Conservation (phyloP, 2,329 filamentous ascomycete genomes). For the Furcasterigmium furcatum region DNA sequence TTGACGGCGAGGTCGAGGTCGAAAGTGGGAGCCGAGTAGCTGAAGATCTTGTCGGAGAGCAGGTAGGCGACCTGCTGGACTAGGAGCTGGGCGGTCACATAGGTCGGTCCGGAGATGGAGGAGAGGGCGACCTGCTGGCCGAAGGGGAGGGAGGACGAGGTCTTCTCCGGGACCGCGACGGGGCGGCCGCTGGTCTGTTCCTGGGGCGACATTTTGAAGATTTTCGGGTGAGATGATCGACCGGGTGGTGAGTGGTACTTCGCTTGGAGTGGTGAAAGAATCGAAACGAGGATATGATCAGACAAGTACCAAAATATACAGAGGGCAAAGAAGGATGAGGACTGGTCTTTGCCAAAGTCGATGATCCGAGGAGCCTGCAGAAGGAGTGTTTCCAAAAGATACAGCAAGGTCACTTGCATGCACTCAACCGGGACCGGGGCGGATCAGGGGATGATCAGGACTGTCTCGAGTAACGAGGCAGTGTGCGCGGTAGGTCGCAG, state of each 20-base stretch:
- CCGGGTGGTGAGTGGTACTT: not conserved
- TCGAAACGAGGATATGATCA: not conserved
- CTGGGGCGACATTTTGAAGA: constrained; percentile 23
- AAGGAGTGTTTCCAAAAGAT: constrained; percentile 1
- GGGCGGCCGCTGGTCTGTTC: constrained; percentile 10
- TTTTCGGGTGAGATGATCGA: constrained; percentile 4
- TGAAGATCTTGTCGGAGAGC: constrained; percentile 95
- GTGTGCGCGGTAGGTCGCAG: not conserved
- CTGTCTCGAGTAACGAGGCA: not conserved
- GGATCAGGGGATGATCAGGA: not conserved
- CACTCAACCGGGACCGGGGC: not conserved
- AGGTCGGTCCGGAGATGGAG: constrained; percentile 80
- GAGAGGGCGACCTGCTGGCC: constrained; percentile 51
- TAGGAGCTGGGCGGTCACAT: constrained; percentile 87
- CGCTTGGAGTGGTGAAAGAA: not conserved
- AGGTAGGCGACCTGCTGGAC: constrained; percentile 96
- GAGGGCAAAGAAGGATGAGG: not conserved
- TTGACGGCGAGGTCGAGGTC: constrained; percentile 82
- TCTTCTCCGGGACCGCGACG: constrained; percentile 30
- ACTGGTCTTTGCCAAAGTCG: not conserved
- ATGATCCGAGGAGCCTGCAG: constrained; percentile 1
- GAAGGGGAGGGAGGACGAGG: constrained; percentile 54
- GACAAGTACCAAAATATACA: not conserved
- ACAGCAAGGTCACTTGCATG: constrained; percentile 3
- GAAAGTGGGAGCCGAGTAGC: constrained; percentile 92